A percentile compares a stretch with the other conserved stretches of the same genome.
These are phyloP conservation scores for Friedmanniomyces endolithicus DNA, from an alignment of 495 filamentous ascomycete genomes.

Conservation along the genomic window DNA sequence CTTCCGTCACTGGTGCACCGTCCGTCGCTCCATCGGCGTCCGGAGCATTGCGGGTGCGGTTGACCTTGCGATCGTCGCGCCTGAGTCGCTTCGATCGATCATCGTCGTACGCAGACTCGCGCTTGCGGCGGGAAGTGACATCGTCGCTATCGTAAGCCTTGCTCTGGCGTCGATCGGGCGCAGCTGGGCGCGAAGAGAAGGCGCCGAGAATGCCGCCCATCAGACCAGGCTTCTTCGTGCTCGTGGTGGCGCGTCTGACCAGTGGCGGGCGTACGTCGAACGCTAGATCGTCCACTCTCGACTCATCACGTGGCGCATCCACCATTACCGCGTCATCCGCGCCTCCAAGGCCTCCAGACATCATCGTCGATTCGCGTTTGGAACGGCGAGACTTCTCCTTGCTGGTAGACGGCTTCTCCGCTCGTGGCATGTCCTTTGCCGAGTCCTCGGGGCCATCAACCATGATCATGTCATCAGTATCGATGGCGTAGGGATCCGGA, in stretches of 20 bases:
- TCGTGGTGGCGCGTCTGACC: slow-evolving; percentile 14
- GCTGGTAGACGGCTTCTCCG: not conserved
- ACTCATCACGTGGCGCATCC: slow-evolving; percentile 14
- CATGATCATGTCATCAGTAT: slow-evolving; percentile 48
- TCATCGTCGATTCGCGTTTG: slow-evolving; percentile 20
- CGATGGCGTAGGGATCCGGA: slow-evolving; percentile 47
- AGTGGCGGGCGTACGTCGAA: slow-evolving; percentile 18
- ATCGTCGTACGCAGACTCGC: slow-evolving; percentile 16
- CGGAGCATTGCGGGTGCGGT: slow-evolving; percentile 10
- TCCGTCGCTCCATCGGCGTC: slow-evolving; percentile 17
- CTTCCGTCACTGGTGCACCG: slow-evolving; percentile 12
- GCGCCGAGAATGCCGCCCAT: slow-evolving; percentile 21
- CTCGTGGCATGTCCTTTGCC: slow-evolving; percentile 13
- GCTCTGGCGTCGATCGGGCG: slow-evolving; percentile 14
- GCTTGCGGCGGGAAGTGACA: slow-evolving; percentile 16
- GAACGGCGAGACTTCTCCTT: slow-evolving; percentile 13
- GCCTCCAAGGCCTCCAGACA: slow-evolving; percentile 19
- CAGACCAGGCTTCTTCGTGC: slow-evolving; percentile 20
- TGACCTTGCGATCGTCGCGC: slow-evolving; percentile 20
- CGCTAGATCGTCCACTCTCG: slow-evolving; percentile 12
- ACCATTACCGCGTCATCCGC: slow-evolving; percentile 22
- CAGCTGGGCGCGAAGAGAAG: slow-evolving; percentile 9
- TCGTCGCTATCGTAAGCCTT: slow-evolving; percentile 22
- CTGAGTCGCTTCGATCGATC: slow-evolving; percentile 21
- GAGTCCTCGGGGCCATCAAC: slow-evolving; percentile 37